Conservation (phyloP, 371 early-diverging fungal genomes). For the Basidiobolus heterosporus region DNA sequence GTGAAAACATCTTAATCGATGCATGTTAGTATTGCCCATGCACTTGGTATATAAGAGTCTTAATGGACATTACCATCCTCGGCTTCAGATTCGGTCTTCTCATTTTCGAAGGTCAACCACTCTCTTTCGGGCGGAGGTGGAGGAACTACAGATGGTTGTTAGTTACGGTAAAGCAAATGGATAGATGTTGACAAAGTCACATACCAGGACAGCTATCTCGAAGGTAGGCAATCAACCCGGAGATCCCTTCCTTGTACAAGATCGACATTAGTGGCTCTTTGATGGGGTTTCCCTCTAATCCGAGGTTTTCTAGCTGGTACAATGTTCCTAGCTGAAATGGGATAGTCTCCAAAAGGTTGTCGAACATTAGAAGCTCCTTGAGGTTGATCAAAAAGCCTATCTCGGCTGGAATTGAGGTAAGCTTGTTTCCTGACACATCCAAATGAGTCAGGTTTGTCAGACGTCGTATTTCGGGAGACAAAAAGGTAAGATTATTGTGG, state of each 20-base stretch:
- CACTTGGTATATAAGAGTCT: not conserved
- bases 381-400: slow-evolving; percentile 73
- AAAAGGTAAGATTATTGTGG: slow-evolving; percentile 71
- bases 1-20: slow-evolving; percentile 44
- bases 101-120: slow-evolving; percentile 64
- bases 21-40: not conserved
- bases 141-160: slow-evolving; percentile 29
- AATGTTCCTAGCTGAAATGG: slow-evolving; percentile 89
- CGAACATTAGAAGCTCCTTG: slow-evolving; percentile 77
- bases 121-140: slow-evolving; percentile 78
- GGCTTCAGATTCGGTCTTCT: slow-evolving; percentile 2
- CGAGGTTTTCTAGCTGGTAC: slow-evolving; percentile 80
- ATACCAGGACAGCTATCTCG: slow-evolving; percentile 80
- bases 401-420: slow-evolving; percentile 76
- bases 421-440: slow-evolving; percentile 83
- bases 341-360: slow-evolving; percentile 76
- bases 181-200: not conserved
- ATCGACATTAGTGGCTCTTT: slow-evolving; percentile 65
- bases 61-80: slow-evolving; percentile 2
- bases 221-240: slow-evolving; percentile 72
- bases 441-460: slow-evolving; percentile 45
- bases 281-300: slow-evolving; percentile 94
- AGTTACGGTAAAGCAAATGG: not conserved
- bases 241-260: slow-evolving; percentile 74
- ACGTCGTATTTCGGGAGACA: slow-evolving; percentile 55